Evolutionary conservation across 306 rosid species (phyloP).

Genomic region (Sphenostylis stenocarpa): DNA sequence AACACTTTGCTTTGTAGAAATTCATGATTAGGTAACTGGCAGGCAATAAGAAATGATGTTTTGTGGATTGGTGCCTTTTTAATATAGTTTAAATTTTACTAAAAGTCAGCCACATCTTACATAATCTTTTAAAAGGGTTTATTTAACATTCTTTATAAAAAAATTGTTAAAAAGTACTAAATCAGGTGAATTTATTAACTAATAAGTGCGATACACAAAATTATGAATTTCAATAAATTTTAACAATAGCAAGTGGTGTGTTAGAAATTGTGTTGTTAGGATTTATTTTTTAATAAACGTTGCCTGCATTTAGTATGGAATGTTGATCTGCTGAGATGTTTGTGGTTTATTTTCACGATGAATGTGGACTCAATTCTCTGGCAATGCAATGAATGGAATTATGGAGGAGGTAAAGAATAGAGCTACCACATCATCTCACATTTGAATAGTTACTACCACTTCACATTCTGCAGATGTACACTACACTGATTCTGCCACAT

Average conservation of each 20-base stretch:
- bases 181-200: neutral
- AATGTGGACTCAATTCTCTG: neutral
- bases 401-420: neutral
- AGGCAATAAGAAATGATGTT: neutral
- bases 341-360: neutral
- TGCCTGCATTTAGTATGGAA: neutral
- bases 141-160: neutral
- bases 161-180: neutral
- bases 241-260: neutral
- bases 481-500: neutral
- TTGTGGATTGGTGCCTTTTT: neutral
- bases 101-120: neutral
- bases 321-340: neutral
- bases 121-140: neutral
- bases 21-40: slow-evolving; percentile 30
- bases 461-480: neutral
- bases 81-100: neutral
- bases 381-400: neutral
- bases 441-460: neutral
- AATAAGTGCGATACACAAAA: neutral
- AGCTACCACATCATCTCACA: neutral
- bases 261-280: neutral
- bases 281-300: neutral
- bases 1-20: slow-evolving; percentile 23
- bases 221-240: neutral